Conservation (phyloP, 371 early-diverging fungal species). For the Cokeromyces recurvatus region DNA sequence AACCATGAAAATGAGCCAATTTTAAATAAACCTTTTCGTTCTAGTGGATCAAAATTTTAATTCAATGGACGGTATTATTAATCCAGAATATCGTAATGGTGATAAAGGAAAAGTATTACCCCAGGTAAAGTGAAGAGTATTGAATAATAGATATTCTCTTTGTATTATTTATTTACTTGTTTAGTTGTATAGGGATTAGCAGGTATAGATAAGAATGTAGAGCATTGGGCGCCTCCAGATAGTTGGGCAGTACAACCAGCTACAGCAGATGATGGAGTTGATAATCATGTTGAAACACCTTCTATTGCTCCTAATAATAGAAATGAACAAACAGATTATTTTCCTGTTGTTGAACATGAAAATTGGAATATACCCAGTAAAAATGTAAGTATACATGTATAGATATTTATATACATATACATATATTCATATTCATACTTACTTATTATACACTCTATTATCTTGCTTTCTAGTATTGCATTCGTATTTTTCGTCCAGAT, state of each 20-base stretch:
- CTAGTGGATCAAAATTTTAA: slow-evolving; percentile 40
- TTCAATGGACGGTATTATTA: slow-evolving; percentile 47
- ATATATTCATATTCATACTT: no score
- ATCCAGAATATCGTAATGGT: slow-evolving; percentile 21
- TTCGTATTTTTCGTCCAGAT: slow-evolving; percentile 66
- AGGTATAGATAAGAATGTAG: slow-evolving; percentile 5
- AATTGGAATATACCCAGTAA: slow-evolving; percentile 25
- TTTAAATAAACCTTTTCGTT: no score
- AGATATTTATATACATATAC: no score
- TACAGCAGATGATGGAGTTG: slow-evolving; percentile 14
- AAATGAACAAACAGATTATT: slow-evolving; percentile 34
- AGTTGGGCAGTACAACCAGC: slow-evolving; percentile 64
- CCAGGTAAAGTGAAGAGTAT: slow-evolving; percentile 2
- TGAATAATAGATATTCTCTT: not conserved
- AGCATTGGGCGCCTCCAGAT: slow-evolving; percentile 63
- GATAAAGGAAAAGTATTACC: slow-evolving; percentile 3
- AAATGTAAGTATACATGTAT: no score
- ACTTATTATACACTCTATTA: not conserved
- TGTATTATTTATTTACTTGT: not conserved
- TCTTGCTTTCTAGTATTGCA: slow-evolving; percentile 33
- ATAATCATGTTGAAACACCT: slow-evolving; percentile 8
- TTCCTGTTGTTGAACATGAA: slow-evolving; percentile 25
- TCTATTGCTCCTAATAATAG: slow-evolving; percentile 13
- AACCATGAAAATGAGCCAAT: no score
- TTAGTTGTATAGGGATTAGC: slow-evolving; percentile 12